Percentiles rank a stretch among this genome's conserved stretches.
Conservation (phyloP, 148 eudicot genomes). For the Camellia granthamiana region DNA sequence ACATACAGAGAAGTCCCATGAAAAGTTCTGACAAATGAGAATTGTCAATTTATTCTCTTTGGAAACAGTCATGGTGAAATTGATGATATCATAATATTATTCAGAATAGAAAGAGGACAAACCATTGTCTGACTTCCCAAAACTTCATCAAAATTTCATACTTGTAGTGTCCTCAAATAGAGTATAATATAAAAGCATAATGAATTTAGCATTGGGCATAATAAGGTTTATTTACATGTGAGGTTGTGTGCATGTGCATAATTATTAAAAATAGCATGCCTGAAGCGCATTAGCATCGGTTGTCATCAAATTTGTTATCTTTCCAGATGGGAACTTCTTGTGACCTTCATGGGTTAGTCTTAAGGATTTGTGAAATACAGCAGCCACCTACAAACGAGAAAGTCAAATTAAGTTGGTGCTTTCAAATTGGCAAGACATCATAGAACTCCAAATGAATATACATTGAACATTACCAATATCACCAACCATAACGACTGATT, state of each 20-base stretch:
- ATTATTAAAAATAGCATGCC: constrained; percentile 23
- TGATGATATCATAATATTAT: neutral
- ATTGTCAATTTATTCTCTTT: neutral
- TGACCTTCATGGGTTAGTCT: constrained; percentile 58
- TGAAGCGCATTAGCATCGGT: constrained; percentile 67
- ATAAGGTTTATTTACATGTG: neutral
- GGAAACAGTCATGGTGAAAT: neutral
- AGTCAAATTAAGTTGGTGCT: neutral
- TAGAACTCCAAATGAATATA: neutral
- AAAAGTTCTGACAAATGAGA: neutral
- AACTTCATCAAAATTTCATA: neutral
- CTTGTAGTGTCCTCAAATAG: neutral
- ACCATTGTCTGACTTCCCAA: neutral
- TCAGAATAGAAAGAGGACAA: neutral
- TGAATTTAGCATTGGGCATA: neutral
- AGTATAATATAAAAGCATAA: neutral
- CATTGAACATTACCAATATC: neutral
- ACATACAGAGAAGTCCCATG: constrained; percentile 10
- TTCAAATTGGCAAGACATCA: constrained; percentile 1
- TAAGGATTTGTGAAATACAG: constrained; percentile 60
- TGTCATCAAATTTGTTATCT: constrained; percentile 67
- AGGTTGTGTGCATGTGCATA: constrained; percentile 8
- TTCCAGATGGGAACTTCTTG: constrained; percentile 55
- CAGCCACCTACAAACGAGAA: constrained; percentile 49
- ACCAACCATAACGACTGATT: neutral